These are phyloP conservation scores for Platismatia glauca DNA, from an alignment of 495 filamentous ascomycete genomes.

Conservation along the genomic window DNA sequence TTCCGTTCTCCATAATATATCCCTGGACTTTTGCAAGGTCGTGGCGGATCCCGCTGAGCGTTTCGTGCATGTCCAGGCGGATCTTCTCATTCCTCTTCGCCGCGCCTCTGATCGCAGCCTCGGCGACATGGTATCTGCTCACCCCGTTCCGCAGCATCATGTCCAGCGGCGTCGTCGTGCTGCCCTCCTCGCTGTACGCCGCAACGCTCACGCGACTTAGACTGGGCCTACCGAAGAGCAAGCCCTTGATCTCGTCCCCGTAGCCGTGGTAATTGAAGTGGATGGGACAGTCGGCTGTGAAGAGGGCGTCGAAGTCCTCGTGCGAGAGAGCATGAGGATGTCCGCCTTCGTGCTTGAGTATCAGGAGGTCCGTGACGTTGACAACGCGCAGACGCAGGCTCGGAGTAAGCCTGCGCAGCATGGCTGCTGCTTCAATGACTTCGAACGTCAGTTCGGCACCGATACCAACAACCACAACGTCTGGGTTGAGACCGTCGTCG, in stretches of 20 bases:
- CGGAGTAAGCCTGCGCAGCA: slow-evolving; percentile 47
- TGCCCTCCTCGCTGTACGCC: slow-evolving; percentile 65
- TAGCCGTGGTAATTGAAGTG: slow-evolving; percentile 72
- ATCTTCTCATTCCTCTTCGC: slow-evolving; percentile 45
- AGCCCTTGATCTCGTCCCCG: slow-evolving; percentile 49
- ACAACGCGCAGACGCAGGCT: slow-evolving; percentile 53
- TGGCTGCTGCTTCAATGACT: slow-evolving; percentile 53
- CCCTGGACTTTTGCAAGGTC: slow-evolving; percentile 43
- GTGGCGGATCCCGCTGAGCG: slow-evolving; percentile 41
- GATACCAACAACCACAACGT: slow-evolving; percentile 62
- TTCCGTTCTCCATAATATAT: slow-evolving; percentile 41
- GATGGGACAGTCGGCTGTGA: slow-evolving; percentile 51
- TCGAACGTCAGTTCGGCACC: slow-evolving; percentile 66
- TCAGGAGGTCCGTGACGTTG: slow-evolving; percentile 69
- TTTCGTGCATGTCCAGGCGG: slow-evolving; percentile 36
- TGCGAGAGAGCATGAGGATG: slow-evolving; percentile 51
- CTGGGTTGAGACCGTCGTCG: slow-evolving; percentile 48
- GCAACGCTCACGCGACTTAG: slow-evolving; percentile 46
- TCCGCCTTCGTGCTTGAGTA: slow-evolving; percentile 47
- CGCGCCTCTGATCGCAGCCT: slow-evolving; percentile 45
- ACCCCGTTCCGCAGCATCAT: slow-evolving; percentile 64
- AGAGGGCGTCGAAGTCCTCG: slow-evolving; percentile 41
- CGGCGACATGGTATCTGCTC: slow-evolving; percentile 53
- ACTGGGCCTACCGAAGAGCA: slow-evolving; percentile 51
- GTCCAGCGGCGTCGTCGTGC: slow-evolving; percentile 64